A percentile compares a stretch with the other conserved stretches of the same genome.
Conservation (phyloP, 306 rosid genomes). For the Malus sylvestris region DNA sequence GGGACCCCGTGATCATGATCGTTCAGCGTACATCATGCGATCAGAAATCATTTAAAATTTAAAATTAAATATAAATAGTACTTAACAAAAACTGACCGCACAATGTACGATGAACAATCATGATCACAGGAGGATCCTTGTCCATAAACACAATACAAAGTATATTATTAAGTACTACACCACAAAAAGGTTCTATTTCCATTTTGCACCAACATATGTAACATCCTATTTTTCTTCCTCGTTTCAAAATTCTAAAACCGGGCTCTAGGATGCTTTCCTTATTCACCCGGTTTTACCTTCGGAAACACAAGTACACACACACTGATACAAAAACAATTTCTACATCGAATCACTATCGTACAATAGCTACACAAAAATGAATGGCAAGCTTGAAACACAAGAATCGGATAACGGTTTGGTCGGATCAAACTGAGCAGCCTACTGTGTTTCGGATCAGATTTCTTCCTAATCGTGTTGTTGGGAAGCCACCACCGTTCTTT, state of each 20-base stretch:
- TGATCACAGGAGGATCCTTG: too few relatives aligned
- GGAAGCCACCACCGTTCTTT: not conserved
- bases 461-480: not conserved
- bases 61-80: too few relatives aligned
- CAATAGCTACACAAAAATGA: constrained; percentile 32
- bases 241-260: constrained; percentile 5
- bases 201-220: too few relatives aligned
- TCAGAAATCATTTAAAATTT: too few relatives aligned
- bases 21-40: too few relatives aligned
- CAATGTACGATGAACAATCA: too few relatives aligned
- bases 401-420: not conserved
- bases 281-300: constrained; percentile 19
- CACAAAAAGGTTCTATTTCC: too few relatives aligned
- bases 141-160: too few relatives aligned
- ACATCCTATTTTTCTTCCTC: not conserved
- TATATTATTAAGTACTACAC: too few relatives aligned
- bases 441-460: not conserved
- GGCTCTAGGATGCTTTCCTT: constrained; percentile 1
- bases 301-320: constrained; percentile 6
- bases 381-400: constrained; percentile 21
- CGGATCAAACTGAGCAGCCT: not conserved
- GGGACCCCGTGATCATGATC: too few relatives aligned
- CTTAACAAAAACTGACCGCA: too few relatives aligned
- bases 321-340: constrained; percentile 9
- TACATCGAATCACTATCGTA: constrained; percentile 14